Base-by-base conservation (phyloP, 352 stramenopile species). In the Globisporangium spinosum region DNA sequence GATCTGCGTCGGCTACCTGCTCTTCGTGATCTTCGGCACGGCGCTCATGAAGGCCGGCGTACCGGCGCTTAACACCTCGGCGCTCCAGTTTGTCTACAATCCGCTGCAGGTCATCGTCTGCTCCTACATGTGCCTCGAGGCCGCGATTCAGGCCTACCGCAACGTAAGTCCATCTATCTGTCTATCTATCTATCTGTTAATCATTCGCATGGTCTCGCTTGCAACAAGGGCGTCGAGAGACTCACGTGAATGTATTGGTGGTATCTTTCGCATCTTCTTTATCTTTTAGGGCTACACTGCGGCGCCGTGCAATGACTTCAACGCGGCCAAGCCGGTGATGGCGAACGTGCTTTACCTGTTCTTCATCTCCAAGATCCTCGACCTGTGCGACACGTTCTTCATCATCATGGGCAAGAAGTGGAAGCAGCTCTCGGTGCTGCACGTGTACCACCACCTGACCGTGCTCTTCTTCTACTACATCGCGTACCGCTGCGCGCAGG, bases 351-450 rank as follows among this genome's bases (percentile, higher is more conserved):
- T 99, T 10, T 99, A 98, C 89, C 79, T 99, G 15, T 99, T 99
- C 78, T 99, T 98, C 85, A 78, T 99, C 65, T 98, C 92, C 65
- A 99, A 99, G 87, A 79, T 98, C 47, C 77, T 98, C 22, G 93
- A 98, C 71, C 95, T 97, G 63, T 78, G 78, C 65, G 93, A 98
- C 82, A 98, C 94, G 40, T 89, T 99, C 77, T 99, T 99, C 82
- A 99, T 99, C 75, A 93, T 99, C 64, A 69, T 98, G 23, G 93
- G 95, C 68, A 98, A 99, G 80, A 98, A 98, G 74, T 99, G 94
- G 94, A 97, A 97, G 73, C 96, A 98, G 78, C 91, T 99, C 56
- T 98, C 89, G 9, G 98, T 99, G 81, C 76, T 99, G 54, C 97
- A 99, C 80, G 93, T 98, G 38, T 99, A 99, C 89, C 97, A 99